Percentiles rank a stretch among this genome's conserved stretches.
Conservation (phyloP, 2,329 filamentous ascomycete species). For the Sporothrix humicola region DNA sequence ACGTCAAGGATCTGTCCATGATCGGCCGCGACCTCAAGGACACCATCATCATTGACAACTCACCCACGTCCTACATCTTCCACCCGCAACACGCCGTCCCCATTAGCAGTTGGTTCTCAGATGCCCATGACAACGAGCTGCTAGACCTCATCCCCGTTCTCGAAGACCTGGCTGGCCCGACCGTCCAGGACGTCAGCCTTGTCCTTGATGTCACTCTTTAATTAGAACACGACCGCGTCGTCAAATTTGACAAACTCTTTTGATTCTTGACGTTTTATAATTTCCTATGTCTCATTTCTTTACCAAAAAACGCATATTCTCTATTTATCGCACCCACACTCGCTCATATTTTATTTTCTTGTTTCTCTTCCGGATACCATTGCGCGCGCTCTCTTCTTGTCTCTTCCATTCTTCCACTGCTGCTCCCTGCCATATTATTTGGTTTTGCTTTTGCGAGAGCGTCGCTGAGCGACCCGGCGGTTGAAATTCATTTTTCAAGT, state of each 20-base stretch:
- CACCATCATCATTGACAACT: conserved; percentile 99
- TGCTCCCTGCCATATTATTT: conserved; percentile 37
- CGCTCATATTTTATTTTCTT: conserved; percentile 1
- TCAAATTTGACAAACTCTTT: not conserved
- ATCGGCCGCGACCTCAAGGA: conserved; percentile 94
- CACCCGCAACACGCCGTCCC: conserved; percentile 98
- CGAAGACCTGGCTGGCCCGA: conserved; percentile 87
- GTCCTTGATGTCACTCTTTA: conserved; percentile 89
- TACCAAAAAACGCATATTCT: too few species aligned
- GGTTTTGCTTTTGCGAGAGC: conserved; percentile 33
- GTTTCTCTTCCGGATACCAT: conserved; percentile 30
- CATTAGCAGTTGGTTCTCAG: conserved; percentile 99
- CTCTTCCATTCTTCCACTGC: not conserved
- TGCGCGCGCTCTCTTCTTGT: conserved; percentile 15
- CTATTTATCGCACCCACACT: not conserved
- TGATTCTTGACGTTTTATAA: too few species aligned
- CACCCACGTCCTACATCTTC: conserved; percentile 98
- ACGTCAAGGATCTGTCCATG: conserved; percentile 98
- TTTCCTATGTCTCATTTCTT: conserved; percentile 4
- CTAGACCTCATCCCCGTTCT: conserved; percentile 97
- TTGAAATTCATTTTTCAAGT: not conserved
- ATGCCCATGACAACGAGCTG: conserved; percentile 98
- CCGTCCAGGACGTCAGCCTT: conserved; percentile 94
- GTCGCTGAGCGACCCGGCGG: conserved; percentile 24
- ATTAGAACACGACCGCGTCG: conserved; percentile 45